These are phyloP conservation scores for Selenicereus undatus DNA, from an alignment of 148 eudicot genomes.

Conservation along the genomic window DNA sequence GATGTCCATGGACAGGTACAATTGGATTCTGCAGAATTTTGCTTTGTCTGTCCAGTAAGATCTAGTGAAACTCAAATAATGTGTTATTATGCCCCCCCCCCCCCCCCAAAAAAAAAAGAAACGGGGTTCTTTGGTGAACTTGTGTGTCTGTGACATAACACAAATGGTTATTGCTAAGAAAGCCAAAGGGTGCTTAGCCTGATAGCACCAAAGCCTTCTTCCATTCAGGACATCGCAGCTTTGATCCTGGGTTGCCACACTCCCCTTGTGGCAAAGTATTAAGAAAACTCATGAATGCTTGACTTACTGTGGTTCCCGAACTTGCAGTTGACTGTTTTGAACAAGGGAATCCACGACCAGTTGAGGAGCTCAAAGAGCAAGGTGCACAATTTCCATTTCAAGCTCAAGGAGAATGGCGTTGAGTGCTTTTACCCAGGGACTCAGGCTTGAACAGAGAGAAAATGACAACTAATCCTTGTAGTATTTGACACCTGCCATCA, in stretches of 20 bases:
- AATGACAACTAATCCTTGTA: neutral
- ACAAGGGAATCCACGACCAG: conserved; percentile 38
- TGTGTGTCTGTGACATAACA: too few relatives aligned
- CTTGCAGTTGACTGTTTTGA: conserved; percentile 69
- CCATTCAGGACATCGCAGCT: neutral
- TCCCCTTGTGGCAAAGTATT: too few relatives aligned
- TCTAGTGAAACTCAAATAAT: neutral
- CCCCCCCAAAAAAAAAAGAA: neutral
- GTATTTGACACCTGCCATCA: neutral
- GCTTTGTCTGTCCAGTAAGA: neutral
- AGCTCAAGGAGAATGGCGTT: conserved; percentile 60
- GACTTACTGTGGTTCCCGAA: neutral
- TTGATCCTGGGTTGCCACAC: too few relatives aligned
- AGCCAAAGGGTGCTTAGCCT: neutral
- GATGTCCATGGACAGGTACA: conserved; percentile 97
- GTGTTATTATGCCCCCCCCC: neutral
- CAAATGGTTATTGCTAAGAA: neutral
- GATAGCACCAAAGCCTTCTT: neutral
- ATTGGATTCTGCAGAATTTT: neutral
- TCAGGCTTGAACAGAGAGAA: conserved; percentile 36
- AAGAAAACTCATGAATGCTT: neutral
- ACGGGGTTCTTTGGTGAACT: neutral
- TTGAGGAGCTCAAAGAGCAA: conserved; percentile 30
- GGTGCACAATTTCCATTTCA: conserved; percentile 63
- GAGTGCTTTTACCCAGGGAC: conserved; percentile 86